A percentile compares a stretch with the other conserved stretches of the same genome.
Conservation (phyloP, 2,329 filamentous ascomycete species). For the Fusarium sulawesiense region DNA sequence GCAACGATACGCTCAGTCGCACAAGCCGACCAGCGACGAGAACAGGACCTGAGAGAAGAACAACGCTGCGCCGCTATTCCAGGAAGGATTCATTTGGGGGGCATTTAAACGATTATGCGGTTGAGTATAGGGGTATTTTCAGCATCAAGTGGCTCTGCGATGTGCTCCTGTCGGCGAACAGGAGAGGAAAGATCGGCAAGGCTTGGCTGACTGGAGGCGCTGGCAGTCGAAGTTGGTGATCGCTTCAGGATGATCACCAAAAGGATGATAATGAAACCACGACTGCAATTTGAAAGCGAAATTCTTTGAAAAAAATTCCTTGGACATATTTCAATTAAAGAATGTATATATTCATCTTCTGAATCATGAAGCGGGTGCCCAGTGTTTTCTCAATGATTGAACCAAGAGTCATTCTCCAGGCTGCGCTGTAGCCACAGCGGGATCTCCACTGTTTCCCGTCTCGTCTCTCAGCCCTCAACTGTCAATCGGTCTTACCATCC, state of each 20-base stretch:
- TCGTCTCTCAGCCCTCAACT: neutral
- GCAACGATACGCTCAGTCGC: neutral
- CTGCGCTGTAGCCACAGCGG: conserved; percentile 5
- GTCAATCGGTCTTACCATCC: neutral
- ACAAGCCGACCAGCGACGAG: neutral
- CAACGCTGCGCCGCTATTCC: neutral
- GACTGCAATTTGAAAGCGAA: neutral
- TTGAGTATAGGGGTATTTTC: neutral
- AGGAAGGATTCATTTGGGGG: neutral
- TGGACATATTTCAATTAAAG: neutral
- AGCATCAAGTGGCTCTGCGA: neutral
- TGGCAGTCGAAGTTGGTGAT: neutral
- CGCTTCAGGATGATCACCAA: neutral
- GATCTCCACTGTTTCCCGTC: conserved; percentile 30
- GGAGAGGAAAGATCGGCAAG: neutral
- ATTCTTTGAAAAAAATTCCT: neutral
- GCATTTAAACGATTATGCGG: neutral
- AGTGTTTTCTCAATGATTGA: neutral
- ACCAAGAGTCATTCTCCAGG: neutral
- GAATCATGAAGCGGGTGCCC: neutral
- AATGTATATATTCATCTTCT: neutral
- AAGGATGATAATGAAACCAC: neutral
- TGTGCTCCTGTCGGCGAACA: neutral
- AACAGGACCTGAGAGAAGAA: neutral
- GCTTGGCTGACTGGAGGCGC: neutral